Evolutionary conservation across 23 red algal species (phyloP).

Genomic region (Agarophyton chilense): DNA sequence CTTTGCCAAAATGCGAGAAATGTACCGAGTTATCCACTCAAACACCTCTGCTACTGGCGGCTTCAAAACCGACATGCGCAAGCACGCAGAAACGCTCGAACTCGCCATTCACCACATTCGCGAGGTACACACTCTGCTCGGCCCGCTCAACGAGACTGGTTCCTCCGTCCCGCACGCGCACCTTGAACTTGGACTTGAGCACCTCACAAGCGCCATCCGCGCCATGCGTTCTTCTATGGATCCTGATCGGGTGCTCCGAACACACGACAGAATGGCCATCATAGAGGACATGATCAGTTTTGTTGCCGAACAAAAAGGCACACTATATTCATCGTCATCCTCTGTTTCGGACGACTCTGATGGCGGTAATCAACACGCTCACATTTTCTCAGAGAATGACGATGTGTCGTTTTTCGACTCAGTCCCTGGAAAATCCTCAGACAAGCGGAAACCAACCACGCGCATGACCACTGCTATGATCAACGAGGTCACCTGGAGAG

Average conservation of each 20-base stretch:
- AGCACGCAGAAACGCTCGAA: constrained; percentile 63
- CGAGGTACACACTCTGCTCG: constrained; percentile 66
- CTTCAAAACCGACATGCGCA: constrained; percentile 59
- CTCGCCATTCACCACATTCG: constrained; percentile 72
- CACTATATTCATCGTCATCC: background rate
- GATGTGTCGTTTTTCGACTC: constrained; percentile 23
- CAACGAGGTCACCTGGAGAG: constrained; percentile 56
- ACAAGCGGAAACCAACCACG: background rate
- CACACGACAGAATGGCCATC: constrained; percentile 65
- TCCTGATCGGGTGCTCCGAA: constrained; percentile 59
- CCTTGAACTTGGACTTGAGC: constrained; percentile 38
- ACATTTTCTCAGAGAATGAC: background rate
- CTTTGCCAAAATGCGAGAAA: constrained; percentile 67
- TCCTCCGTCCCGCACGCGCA: constrained; percentile 39
- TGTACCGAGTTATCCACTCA: constrained; percentile 73
- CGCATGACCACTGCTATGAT: constrained; percentile 41
- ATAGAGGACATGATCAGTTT: constrained; percentile 60
- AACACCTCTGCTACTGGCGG: constrained; percentile 45
- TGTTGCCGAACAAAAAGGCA: constrained; percentile 45
- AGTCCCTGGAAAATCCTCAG: background rate
- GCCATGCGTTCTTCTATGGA: constrained; percentile 72
- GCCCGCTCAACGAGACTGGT: constrained; percentile 59
- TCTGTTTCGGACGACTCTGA: background rate
- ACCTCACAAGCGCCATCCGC: constrained; percentile 38
- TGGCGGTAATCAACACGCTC: background rate